Evolutionary conservation across 208 protist species (phyloP).

Genomic region (Crithidia bombi): DNA sequence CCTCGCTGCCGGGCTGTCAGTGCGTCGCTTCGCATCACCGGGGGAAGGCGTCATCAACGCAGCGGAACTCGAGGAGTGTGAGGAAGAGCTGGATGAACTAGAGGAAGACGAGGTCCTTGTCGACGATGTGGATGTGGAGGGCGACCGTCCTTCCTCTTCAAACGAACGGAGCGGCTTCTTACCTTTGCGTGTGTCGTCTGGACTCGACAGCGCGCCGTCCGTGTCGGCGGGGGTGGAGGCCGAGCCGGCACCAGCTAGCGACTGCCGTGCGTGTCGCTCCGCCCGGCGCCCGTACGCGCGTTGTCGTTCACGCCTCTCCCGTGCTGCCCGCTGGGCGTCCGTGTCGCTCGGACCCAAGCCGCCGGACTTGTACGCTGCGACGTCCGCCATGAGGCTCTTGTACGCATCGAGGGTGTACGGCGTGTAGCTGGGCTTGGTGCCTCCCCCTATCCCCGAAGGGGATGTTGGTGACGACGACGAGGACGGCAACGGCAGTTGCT

Average conservation of each 20-base stretch:
- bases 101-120: background rate
- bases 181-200: background rate
- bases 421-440: conserved; percentile 42
- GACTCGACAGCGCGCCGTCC: background rate
- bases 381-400: conserved; percentile 62
- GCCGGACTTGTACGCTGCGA: conserved; percentile 44
- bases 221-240: too few relatives aligned
- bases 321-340: conserved; percentile 72
- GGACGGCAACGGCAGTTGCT: background rate
- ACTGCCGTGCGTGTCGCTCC: conserved; percentile 33
- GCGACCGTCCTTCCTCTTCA: background rate
- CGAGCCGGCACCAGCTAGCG: conserved; percentile 8
- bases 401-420: conserved; percentile 77
- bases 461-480: background rate
- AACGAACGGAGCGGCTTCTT: too few relatives aligned
- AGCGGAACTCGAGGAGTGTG: too few relatives aligned
- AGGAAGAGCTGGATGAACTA: background rate
- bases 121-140: background rate
- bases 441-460: background rate
- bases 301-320: conserved; percentile 50
- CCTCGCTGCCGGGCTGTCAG: too few relatives aligned
- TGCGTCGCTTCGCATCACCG: too few relatives aligned
- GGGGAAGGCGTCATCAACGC: too few relatives aligned
- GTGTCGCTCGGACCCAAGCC: conserved; percentile 79
- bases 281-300: conserved; percentile 60